These are phyloP conservation scores for Solanum hybrid DNA, from an alignment of 305 asterid genomes.

Conservation along the genomic window DNA sequence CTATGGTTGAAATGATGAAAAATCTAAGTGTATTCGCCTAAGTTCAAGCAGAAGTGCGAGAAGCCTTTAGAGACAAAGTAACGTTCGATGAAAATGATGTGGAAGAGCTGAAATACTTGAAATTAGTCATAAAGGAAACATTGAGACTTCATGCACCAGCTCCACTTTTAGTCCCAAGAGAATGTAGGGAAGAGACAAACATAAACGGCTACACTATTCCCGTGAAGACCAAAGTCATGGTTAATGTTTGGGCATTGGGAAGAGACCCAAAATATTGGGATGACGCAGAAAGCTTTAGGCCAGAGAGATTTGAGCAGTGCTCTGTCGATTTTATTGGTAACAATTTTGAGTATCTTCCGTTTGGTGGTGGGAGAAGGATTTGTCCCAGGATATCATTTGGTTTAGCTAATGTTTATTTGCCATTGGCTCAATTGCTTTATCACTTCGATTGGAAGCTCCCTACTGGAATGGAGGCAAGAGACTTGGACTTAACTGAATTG, in stretches of 20 bases:
- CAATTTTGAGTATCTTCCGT: no score
- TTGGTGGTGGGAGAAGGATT: no score
- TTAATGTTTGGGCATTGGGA: constrained; percentile 50
- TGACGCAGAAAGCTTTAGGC: no score
- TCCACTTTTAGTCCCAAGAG: constrained; percentile 48
- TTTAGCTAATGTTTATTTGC: no score
- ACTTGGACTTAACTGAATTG: no score
- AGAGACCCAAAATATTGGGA: constrained; percentile 16
- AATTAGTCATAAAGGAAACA: constrained; percentile 37
- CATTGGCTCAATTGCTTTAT: no score
- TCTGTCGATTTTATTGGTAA: no score
- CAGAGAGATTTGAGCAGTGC: no score
- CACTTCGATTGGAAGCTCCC: no score
- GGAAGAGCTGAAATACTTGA: constrained; percentile 36
- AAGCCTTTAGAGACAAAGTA: neutral
- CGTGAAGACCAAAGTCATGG: constrained; percentile 33
- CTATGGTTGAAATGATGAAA: neutral
- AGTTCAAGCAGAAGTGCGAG: neutral
- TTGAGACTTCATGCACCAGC: constrained; percentile 42
- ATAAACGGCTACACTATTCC: constrained; percentile 42
- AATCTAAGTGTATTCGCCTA: neutral
- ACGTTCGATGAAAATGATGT: constrained; percentile 12
- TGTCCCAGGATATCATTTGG: no score
- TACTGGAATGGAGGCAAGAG: no score
- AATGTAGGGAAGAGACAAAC: constrained; percentile 25